These are phyloP conservation scores for Apiotrichum domesticum DNA, from an alignment of 1,284 basidiomycete genomes.

Conservation along the genomic window DNA sequence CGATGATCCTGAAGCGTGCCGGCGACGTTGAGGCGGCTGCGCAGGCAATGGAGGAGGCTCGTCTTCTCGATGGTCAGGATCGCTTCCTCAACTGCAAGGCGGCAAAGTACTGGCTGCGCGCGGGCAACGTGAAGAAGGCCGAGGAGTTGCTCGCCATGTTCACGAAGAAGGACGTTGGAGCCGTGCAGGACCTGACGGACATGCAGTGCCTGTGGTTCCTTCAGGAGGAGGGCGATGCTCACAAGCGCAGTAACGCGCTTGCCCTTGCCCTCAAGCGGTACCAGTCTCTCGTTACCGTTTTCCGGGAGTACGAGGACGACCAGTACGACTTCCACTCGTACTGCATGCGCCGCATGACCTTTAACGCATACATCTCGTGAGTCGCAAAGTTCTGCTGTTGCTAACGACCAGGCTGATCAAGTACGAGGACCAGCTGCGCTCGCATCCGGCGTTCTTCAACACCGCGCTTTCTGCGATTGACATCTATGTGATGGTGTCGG, in stretches of 20 bases:
- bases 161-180: constrained; percentile 77
- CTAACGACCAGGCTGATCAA: constrained; percentile 58
- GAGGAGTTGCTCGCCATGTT: constrained; percentile 70
- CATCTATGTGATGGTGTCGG: constrained; percentile 70
- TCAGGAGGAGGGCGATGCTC: constrained; percentile 71
- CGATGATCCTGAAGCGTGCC: constrained; percentile 76
- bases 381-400: constrained; percentile 17
- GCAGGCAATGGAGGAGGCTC: constrained; percentile 70
- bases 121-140: constrained; percentile 70
- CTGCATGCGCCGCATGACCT: constrained; percentile 80
- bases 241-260: constrained; percentile 60
- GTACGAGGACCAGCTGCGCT: constrained; percentile 75
- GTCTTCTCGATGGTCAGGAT: constrained; percentile 87
- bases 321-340: constrained; percentile 99
- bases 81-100: constrained; percentile 91
- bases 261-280: constrained; percentile 84
- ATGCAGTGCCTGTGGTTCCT: constrained; percentile 94
- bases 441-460: constrained; percentile 68
- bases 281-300: constrained; percentile 63
- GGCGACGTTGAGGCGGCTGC: constrained; percentile 77
- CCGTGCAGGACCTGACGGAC: constrained; percentile 79
- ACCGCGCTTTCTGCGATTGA: constrained; percentile 67
- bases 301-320: constrained; percentile 86
- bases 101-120: constrained; percentile 84
- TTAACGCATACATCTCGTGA: constrained; percentile 77